These are phyloP conservation scores for Acanthamoeba sp. DNA, from an alignment of 208 protist genomes.

Conservation along the genomic window DNA sequence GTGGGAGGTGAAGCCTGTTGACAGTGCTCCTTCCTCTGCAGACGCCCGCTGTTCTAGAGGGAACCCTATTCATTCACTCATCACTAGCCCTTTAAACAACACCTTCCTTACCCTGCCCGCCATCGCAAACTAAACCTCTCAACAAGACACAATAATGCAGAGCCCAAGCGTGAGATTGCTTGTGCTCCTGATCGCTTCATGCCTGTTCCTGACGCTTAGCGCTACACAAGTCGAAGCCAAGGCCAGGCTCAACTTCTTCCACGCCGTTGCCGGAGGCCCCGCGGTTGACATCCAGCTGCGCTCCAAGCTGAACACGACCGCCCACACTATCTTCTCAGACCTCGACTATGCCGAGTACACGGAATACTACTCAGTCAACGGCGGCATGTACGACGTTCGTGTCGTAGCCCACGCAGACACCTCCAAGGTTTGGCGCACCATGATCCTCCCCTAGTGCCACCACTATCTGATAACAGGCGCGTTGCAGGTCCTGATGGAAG, in stretches of 20 bases:
- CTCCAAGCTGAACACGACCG: background rate
- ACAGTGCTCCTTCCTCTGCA: too few relatives aligned
- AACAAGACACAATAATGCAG: too few relatives aligned
- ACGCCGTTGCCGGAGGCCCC: slow-evolving; percentile 9
- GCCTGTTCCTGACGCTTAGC: background rate
- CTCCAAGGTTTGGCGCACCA: background rate
- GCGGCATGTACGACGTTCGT: slow-evolving; percentile 6
- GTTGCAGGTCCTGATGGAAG: background rate
- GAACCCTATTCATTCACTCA: too few relatives aligned
- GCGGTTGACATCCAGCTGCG: background rate
- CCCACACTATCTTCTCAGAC: slow-evolving; percentile 37
- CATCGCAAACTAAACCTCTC: too few relatives aligned
- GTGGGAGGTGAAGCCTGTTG: too few relatives aligned
- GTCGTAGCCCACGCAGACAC: background rate
- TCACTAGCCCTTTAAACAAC: too few relatives aligned
- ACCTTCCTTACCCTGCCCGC: too few relatives aligned
- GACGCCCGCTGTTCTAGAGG: too few relatives aligned
- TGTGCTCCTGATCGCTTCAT: background rate
- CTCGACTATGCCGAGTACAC: slow-evolving; percentile 35
- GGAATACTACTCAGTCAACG: background rate
- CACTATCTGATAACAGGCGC: background rate
- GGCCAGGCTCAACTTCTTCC: slow-evolving; percentile 11
- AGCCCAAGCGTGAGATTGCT: too few relatives aligned
- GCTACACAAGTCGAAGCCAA: background rate
- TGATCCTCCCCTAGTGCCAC: too few relatives aligned